Evolutionary conservation across 2,329 filamentous ascomycete species (phyloP), one percentile per base, ranked within the genome.

Genomic region (Fusarium austroafricanum): DNA sequence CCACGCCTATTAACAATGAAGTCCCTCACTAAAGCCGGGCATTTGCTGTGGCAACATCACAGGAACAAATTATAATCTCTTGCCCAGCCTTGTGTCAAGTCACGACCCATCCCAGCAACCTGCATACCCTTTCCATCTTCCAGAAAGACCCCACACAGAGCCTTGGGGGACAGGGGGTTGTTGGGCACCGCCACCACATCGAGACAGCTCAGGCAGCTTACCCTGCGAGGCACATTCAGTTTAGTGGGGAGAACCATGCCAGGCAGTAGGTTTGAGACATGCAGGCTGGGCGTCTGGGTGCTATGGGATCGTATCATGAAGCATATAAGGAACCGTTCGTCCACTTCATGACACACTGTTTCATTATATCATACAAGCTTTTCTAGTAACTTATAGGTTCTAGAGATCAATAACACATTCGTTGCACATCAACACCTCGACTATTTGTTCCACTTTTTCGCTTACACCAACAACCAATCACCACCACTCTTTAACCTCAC

Each of bases 291-390:
- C 38, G 37, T 31, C 10, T 31, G 29, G 35, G 17, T 44, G 21
- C 21, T 23, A 4, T n/a, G 6, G 29, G 23, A 61, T 57, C 3
- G 18, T 39, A 11, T 56, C 10, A 42, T 21, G 17, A 35, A 58
- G 23, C 63, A 68, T 68, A 70, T 68, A 68, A 68, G 45, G 28
- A 2, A 29, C 2, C 14, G 20, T 15, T n/a, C 42, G 28, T n/a
- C 54, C 42, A 11, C 61, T 55, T 59, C 18, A 28, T 47, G 37
- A 35, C 29, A 42, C 55, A 42, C 20, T 40, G 51, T 49, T 6
- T 31, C 29, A 33, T 35, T 26, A 55, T 20, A 52, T 18, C 29
- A 28, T 35, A 40, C 15, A 52, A 29, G 2, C 42, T 45, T 37
- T 54, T 50, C 66, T 49, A 39, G 60, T 3, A 39, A 49, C 42